Base-by-base conservation (phyloP, 306 rosid species). In the Potentilla sterilis region DNA sequence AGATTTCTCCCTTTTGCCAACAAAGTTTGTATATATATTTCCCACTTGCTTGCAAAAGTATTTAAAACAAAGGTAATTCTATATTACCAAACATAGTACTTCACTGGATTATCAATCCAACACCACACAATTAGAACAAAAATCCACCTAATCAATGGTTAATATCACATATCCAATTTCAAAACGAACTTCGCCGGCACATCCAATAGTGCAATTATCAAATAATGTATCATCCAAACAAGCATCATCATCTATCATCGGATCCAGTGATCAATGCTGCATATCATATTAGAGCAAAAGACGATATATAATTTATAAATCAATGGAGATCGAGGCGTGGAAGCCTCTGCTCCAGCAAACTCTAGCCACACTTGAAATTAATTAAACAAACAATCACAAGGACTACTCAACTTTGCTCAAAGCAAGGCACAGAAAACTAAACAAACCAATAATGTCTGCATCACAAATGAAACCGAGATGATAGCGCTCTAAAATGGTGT, bases 291-390 rank as follows among this genome's bases (percentile, higher is more conserved):
- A 6, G 11, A 1, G 34, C 42, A 73, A 32, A 65, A 43, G 42
- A 21, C 43, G 21, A 71, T n/a, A n/a, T n/a, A n/a, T 28, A 28
- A 32, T 47, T 40, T 19, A 43, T 1, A 37, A 70, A 43, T 38
- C 68, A 62, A 59, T 57, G 81, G 70, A 38, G 84, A n/a, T n/a
- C n/a, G n/a, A 70, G 22, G 83, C 85, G 85, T 84, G 96, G 87
- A 70, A 9, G 48, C 78, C 75, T 81, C 82, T 62, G 0, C 52
- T 22, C 80, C 82, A 47, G 65, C 76, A 66, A 9, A 67, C 64
- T 82, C 72, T 76, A 77, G 49, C 24, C 35, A 74, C n/a, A 40
- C 55, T 32, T 2, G 5, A 5, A 51, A 49, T 49, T 62, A 59
- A 34, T 79, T 73, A 72, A 43, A 74, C 61, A 72, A 43, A 74